Evolutionary conservation across 2,329 filamentous ascomycete genomes (phyloP).

Genomic region (Fusarium paranaense): DNA sequence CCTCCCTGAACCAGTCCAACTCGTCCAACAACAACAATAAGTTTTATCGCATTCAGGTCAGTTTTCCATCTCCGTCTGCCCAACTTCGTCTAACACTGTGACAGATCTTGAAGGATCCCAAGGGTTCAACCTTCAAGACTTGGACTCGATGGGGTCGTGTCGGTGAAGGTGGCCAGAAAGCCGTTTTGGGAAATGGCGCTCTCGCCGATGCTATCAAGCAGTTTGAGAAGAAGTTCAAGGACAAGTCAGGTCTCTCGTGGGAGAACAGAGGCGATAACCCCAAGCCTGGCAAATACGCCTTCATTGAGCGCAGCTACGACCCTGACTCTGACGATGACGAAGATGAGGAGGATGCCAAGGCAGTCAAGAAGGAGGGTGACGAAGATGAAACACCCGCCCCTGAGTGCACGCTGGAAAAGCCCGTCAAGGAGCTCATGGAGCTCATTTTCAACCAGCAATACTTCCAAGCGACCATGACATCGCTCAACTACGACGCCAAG

Average conservation of each 20-base stretch:
- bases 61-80: constrained; percentile 14
- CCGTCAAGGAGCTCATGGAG: constrained; percentile 76
- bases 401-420: constrained; percentile 67
- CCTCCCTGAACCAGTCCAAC: constrained; percentile 83
- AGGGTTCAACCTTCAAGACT: constrained; percentile 60
- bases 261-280: constrained; percentile 64
- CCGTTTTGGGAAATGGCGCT: constrained; percentile 55
- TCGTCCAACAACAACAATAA: constrained; percentile 81
- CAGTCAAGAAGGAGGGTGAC: constrained; percentile 52
- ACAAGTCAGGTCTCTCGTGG: constrained; percentile 71
- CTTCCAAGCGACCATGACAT: constrained; percentile 74
- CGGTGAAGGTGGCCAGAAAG: constrained; percentile 66
- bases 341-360: constrained; percentile 47
- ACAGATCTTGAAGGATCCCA: constrained; percentile 57
- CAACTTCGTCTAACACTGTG: constrained; percentile 12
- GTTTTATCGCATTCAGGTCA: constrained; percentile 80
- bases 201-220: constrained; percentile 58
- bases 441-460: constrained; percentile 86
- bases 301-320: constrained; percentile 82
- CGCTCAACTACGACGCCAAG: constrained; percentile 77
- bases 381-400: constrained; percentile 51
- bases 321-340: constrained; percentile 72
- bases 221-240: constrained; percentile 72
- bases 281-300: constrained; percentile 79
- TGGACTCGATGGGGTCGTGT: constrained; percentile 90